Evolutionary conservation across 208 protist genomes (phyloP).

Genomic region (Leishmania tropica): DNA sequence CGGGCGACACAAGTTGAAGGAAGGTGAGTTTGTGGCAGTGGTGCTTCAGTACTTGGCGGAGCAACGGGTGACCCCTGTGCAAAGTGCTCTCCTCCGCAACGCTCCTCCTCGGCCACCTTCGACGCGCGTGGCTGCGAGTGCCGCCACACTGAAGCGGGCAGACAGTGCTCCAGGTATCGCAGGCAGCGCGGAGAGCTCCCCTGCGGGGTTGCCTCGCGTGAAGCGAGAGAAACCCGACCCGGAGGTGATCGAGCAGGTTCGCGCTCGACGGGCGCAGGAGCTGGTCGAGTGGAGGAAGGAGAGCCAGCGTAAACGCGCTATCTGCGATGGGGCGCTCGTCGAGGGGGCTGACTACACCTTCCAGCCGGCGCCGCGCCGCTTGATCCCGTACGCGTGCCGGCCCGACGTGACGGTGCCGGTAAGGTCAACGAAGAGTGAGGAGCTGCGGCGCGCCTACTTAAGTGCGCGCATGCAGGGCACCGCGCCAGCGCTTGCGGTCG

Average conservation of each 20-base stretch:
- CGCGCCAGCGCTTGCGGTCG: background rate
- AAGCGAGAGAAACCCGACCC: conserved; percentile 53
- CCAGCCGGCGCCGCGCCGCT: conserved; percentile 49
- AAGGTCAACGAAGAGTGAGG: conserved; percentile 53
- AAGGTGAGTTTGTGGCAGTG: conserved; percentile 51
- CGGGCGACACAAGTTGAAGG: conserved; percentile 32
- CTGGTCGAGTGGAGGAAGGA: conserved; percentile 47
- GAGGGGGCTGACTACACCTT: conserved; percentile 47
- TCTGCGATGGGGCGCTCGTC: conserved; percentile 31
- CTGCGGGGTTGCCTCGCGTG: conserved; percentile 17
- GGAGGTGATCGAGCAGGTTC: conserved; percentile 41
- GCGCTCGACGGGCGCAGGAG: conserved; percentile 41
- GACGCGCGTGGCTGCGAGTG: conserved; percentile 4
- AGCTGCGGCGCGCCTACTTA: conserved; percentile 56
- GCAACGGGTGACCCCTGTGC: conserved; percentile 3
- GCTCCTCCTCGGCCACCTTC: conserved; percentile 12
- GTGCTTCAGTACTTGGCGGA: conserved; percentile 29
- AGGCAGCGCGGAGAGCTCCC: conserved; percentile 18
- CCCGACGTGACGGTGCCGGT: conserved; percentile 63
- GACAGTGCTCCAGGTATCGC: conserved; percentile 11
- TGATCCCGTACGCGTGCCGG: conserved; percentile 78
- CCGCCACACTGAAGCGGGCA: conserved; percentile 18
- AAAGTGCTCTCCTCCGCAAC: conserved; percentile 12
- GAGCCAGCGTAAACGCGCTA: conserved; percentile 26
- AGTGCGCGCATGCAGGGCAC: conserved; percentile 13